Evolutionary conservation across 768 basidiomycete genomes (phyloP).

Genomic region (Auriscalpium vulgare): DNA sequence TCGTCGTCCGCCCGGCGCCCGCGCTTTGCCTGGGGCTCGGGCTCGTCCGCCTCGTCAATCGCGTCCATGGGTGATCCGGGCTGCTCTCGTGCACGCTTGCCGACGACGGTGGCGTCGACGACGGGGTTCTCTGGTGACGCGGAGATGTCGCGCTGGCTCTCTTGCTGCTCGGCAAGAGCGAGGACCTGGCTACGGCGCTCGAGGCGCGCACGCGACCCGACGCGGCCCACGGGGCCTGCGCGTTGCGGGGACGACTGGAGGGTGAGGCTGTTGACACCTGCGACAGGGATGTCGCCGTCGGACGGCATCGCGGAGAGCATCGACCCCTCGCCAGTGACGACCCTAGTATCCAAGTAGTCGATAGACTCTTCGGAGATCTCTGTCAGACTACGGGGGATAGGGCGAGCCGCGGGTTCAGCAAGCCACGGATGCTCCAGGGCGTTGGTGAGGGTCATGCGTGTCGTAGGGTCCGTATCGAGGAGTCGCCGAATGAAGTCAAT

Average conservation of each 20-base stretch:
- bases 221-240: background rate
- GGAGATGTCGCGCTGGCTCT: conserved; percentile 1
- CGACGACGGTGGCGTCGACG: background rate
- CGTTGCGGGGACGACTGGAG: background rate
- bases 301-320: conserved; percentile 10
- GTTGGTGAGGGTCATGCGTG: conserved; percentile 63
- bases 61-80: background rate
- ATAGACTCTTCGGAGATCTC: background rate
- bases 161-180: conserved; percentile 6
- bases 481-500: conserved; percentile 60
- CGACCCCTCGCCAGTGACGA: conserved; percentile 1
- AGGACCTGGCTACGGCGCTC: conserved; percentile 12
- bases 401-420: background rate
- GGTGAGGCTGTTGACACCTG: background rate
- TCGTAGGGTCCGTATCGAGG: conserved; percentile 52
- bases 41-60: background rate
- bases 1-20: background rate
- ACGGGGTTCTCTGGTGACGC: background rate
- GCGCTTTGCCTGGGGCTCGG: background rate
- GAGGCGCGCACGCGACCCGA: background rate
- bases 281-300: background rate
- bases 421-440: conserved; percentile 81
- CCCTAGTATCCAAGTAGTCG: background rate
- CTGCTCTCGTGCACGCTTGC: background rate
- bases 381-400: background rate